These are phyloP conservation scores for Curvularia lunata DNA, from an alignment of 2,329 filamentous ascomycete genomes.

Conservation along the genomic window DNA sequence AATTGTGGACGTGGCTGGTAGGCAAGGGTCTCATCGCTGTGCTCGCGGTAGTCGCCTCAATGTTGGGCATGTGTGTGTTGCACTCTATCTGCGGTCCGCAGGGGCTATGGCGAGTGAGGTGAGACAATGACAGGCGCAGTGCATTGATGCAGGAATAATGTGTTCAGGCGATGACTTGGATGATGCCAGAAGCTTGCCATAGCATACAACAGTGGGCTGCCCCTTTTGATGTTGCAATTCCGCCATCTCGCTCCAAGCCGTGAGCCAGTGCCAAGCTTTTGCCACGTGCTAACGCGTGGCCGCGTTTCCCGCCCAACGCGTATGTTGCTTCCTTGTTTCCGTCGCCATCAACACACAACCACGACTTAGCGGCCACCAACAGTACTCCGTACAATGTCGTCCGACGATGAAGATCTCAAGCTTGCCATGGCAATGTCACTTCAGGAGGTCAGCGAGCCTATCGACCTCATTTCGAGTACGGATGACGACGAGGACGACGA, in stretches of 20 bases:
- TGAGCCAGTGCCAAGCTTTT: slow-evolving; percentile 2
- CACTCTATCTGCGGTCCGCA: slow-evolving; percentile 25
- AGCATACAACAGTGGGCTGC: neutral
- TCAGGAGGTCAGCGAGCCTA: slow-evolving; percentile 23
- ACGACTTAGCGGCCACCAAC: neutral
- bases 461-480: slow-evolving; percentile 29
- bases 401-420: slow-evolving; percentile 39
- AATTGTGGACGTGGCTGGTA: too few species aligned
- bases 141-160: neutral
- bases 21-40: slow-evolving; percentile 38
- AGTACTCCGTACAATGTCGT: slow-evolving; percentile 35
- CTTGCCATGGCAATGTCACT: slow-evolving; percentile 41
- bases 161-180: neutral
- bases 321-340: slow-evolving; percentile 1
- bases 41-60: slow-evolving; percentile 51
- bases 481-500: slow-evolving; percentile 33
- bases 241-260: neutral
- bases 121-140: neutral
- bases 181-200: neutral
- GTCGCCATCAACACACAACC: slow-evolving; percentile 7
- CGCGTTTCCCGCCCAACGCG: slow-evolving; percentile 15
- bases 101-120: slow-evolving; percentile 1
- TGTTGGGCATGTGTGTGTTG: slow-evolving; percentile 16
- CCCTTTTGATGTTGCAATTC: too few species aligned
- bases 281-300: slow-evolving; percentile 34